A percentile compares a stretch with the other conserved stretches of the same genome.
Conservation (phyloP, 2,329 filamentous ascomycete genomes). For the Xylaria sp. region DNA sequence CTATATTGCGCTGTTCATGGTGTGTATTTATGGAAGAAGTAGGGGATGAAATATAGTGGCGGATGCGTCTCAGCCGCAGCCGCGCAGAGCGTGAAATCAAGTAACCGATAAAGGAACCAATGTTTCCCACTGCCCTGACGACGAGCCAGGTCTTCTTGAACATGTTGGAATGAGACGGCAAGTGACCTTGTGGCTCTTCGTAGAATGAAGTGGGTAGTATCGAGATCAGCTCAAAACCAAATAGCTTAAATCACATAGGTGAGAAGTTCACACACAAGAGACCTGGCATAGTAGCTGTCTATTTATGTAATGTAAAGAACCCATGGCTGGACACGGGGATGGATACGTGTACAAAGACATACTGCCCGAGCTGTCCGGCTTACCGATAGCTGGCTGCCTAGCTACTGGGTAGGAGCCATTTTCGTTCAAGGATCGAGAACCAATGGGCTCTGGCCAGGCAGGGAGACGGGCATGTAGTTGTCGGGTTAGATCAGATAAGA, state of each 20-base stretch:
- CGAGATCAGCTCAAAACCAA: neutral
- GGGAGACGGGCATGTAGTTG: neutral
- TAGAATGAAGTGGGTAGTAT: neutral
- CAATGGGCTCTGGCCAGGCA: conserved; percentile 2
- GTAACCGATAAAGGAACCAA: conserved; percentile 26
- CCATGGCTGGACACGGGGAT: conserved; percentile 3
- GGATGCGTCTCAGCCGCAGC: conserved; percentile 37
- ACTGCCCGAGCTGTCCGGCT: conserved; percentile 11
- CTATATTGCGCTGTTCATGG: conserved; percentile 56
- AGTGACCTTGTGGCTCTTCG: neutral
- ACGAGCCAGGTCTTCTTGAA: conserved; percentile 40
- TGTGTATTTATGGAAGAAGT: neutral
- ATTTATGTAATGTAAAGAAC: conserved; percentile 5
- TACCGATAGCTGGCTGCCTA: neutral
- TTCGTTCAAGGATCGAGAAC: conserved; percentile 9
- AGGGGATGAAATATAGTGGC: conserved; percentile 34
- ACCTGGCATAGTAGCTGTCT: neutral
- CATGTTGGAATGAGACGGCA: conserved; percentile 31
- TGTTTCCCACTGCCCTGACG: conserved; percentile 35
- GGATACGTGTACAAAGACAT: conserved; percentile 4
- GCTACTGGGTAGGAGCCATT: neutral
- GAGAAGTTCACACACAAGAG: too few species aligned
- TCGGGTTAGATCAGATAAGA: conserved; percentile 47
- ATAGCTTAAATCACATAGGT: neutral
- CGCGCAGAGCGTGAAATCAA: conserved; percentile 36